phyloP scores from a whole-genome alignment of 805 yeast species.

The Saccharomycopsis sp. region DNA sequence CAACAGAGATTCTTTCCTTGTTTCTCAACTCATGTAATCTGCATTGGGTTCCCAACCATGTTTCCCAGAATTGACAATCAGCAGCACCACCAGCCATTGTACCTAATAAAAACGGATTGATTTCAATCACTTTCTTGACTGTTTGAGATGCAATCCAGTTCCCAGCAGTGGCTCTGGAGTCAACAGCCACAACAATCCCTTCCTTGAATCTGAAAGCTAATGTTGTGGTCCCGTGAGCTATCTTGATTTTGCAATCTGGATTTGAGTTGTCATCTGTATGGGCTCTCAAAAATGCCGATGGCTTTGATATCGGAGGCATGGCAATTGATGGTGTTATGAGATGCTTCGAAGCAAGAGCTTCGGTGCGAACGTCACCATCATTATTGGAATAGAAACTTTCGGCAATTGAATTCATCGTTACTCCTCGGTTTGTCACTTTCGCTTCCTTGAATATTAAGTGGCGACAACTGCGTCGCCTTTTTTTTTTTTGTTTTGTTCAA shows the following conservation, averaged over 20 bases:
- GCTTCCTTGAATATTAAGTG: too few species aligned
- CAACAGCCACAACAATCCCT: conserved; percentile 94
- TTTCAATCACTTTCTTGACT: conserved; percentile 93
- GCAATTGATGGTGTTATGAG: conserved; percentile 50
- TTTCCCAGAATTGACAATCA: conserved; percentile 98
- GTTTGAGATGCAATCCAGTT: conserved; percentile 97
- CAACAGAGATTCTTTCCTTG: conserved; percentile 89
- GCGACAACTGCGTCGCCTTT: too few species aligned
- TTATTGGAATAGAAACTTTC: conserved; percentile 6
- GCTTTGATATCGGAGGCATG: conserved; percentile 78
- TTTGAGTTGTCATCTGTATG: conserved; percentile 92
- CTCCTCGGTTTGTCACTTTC: not conserved
- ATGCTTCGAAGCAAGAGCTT: not conserved
- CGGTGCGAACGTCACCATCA: not conserved
- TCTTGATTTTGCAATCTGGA: conserved; percentile 90
- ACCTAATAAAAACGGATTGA: conserved; percentile 89
- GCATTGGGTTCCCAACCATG: conserved; percentile 97
- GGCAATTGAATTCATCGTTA: conserved; percentile 19
- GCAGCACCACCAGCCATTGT: conserved; percentile 99
- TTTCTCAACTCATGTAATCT: conserved; percentile 89
- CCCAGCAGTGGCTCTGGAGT: conserved; percentile 97
- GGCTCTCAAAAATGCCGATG: conserved; percentile 90
- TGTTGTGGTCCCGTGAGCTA: conserved; percentile 99
- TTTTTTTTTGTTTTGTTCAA: too few species aligned
- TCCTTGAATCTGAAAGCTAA: conserved; percentile 93